phyloP scores from a whole-genome alignment of 495 filamentous ascomycete species.

The Trichocladium uniseriatum region DNA sequence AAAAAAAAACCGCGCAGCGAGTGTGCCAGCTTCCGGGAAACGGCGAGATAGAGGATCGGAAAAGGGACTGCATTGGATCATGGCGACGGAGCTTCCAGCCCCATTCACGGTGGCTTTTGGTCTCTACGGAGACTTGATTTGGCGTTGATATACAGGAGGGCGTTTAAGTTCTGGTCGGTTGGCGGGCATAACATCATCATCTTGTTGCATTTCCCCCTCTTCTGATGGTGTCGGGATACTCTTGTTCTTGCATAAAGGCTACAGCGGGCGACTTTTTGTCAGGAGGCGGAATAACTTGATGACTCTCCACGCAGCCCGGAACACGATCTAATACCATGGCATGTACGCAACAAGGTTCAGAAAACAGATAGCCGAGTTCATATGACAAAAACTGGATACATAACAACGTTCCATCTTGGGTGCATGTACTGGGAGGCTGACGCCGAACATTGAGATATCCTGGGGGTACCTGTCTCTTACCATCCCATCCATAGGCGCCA shows the following conservation, averaged over 20 bases:
- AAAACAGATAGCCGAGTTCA: no score
- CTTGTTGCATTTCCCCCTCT: not conserved
- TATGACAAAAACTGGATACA: no score
- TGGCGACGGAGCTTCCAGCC: not conserved
- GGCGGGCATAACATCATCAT: not conserved
- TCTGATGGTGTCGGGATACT: not conserved
- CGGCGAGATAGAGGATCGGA: not conserved
- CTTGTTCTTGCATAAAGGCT: not conserved
- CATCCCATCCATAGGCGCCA: no score
- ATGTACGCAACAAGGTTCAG: no score
- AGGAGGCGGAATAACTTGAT: no score
- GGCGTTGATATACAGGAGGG: conserved; percentile 4
- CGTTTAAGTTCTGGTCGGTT: not conserved
- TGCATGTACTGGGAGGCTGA: no score
- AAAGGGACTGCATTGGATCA: conserved; percentile 6
- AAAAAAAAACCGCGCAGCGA: not conserved
- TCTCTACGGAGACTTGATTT: not conserved
- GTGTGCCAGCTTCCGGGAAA: not conserved
- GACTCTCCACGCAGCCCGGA: no score
- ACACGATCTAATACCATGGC: no score
- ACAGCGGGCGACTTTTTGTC: no score
- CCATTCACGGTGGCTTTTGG: not conserved
- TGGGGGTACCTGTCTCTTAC: no score
- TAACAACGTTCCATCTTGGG: no score
- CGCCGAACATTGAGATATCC: no score